phyloP scores from a whole-genome alignment of 2,329 filamentous ascomycete genomes.

The Apiospora hydei region DNA sequence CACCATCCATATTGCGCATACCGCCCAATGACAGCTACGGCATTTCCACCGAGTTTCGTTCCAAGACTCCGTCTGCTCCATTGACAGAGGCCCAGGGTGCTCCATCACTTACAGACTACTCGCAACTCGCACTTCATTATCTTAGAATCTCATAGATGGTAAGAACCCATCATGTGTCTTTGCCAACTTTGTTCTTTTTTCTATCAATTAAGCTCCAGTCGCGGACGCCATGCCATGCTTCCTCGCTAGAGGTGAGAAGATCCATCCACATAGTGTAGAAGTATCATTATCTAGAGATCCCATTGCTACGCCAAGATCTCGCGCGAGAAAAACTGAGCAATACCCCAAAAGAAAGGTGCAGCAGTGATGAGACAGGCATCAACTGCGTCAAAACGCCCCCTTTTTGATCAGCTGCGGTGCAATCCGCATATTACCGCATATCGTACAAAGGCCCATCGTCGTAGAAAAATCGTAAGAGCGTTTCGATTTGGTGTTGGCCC shows the following conservation, averaged over 20 bases:
- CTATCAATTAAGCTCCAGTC: conserved; percentile 11
- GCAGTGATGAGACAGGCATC: background rate
- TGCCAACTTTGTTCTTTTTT: conserved; percentile 12
- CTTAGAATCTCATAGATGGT: background rate
- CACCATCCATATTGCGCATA: background rate
- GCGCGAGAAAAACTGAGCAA: background rate
- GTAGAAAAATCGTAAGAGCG: conserved; percentile 7
- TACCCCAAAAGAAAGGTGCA: background rate
- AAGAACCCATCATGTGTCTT: background rate
- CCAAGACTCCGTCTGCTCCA: conserved; percentile 3
- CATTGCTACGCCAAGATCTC: conserved; percentile 5
- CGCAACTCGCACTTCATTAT: background rate
- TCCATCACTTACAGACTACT: background rate
- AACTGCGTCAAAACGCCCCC: background rate
- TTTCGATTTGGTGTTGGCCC: background rate
- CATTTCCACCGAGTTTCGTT: background rate
- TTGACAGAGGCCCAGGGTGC: background rate
- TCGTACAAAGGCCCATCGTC: conserved; percentile 4
- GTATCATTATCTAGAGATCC: conserved; percentile 9
- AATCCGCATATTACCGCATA: background rate
- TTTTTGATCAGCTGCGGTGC: background rate
- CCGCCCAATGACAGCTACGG: conserved; percentile 2
- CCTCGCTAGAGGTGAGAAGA: conserved; percentile 3
- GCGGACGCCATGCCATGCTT: conserved; percentile 10
- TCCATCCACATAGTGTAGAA: conserved; percentile 11